Evolutionary conservation across 768 basidiomycete species (phyloP).

Genomic region (Boletus sensibilis): DNA sequence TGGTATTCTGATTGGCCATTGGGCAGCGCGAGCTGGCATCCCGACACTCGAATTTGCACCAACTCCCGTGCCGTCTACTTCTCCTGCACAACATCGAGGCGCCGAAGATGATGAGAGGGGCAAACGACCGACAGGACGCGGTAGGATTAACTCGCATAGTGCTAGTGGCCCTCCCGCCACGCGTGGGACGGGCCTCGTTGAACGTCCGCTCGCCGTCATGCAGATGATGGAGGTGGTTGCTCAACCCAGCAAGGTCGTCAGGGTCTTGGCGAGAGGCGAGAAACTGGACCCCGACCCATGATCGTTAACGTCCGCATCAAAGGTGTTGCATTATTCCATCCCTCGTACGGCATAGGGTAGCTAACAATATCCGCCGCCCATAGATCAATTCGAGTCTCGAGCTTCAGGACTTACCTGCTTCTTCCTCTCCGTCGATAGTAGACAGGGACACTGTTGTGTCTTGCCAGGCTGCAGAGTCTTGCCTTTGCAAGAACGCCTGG

Average conservation of each 20-base stretch:
- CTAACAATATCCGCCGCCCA: neutral
- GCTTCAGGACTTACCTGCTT: slow-evolving; percentile 21
- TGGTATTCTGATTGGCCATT: slow-evolving; percentile 60
- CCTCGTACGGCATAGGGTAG: neutral
- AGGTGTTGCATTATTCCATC: slow-evolving; percentile 6
- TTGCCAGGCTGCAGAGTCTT: slow-evolving; percentile 25
- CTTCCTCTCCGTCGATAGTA: slow-evolving; percentile 20
- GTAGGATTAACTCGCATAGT: slow-evolving; percentile 30
- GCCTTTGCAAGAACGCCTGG: slow-evolving; percentile 20
- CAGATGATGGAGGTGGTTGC: slow-evolving; percentile 80
- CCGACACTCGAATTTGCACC: slow-evolving; percentile 52
- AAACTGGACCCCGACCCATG: slow-evolving; percentile 61
- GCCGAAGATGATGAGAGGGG: slow-evolving; percentile 36
- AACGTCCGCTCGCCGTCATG: slow-evolving; percentile 74
- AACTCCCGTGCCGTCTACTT: slow-evolving; percentile 14
- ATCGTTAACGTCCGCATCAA: neutral
- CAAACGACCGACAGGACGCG: slow-evolving; percentile 27
- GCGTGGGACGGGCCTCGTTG: slow-evolving; percentile 53
- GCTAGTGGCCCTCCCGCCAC: slow-evolving; percentile 16
- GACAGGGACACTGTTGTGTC: slow-evolving; percentile 23
- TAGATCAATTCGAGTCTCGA: slow-evolving; percentile 18
- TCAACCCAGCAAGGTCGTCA: slow-evolving; percentile 71
- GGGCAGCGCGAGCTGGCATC: slow-evolving; percentile 67
- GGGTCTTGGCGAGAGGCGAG: slow-evolving; percentile 82
- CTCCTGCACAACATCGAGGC: slow-evolving; percentile 21